Conservation (phyloP, 1,284 basidiomycete species). For the Pseudozyma hubeiensis region DNA sequence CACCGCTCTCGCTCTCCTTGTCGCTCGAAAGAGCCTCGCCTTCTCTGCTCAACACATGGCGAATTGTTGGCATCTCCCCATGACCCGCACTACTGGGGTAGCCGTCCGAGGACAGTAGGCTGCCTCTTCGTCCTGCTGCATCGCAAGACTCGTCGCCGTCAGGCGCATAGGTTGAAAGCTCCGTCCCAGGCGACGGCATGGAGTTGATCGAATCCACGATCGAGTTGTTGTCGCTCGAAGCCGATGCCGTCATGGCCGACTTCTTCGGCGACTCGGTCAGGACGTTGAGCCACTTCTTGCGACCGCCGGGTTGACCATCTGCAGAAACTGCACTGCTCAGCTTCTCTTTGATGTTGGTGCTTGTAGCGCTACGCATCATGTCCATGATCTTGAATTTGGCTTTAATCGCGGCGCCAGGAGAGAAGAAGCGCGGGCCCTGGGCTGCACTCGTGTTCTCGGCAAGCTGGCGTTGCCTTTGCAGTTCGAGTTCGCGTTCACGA, state of each 20-base stretch:
- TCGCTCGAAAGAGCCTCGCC: constrained; percentile 14
- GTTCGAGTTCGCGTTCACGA: constrained; percentile 34
- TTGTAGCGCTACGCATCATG: constrained; percentile 47
- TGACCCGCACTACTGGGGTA: constrained; percentile 15
- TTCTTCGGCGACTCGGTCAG: constrained; percentile 28
- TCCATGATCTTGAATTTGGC: constrained; percentile 56
- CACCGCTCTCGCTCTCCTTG: constrained; percentile 9
- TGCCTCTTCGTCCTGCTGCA: constrained; percentile 16
- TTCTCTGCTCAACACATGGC: constrained; percentile 10
- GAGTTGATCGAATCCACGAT: constrained; percentile 25
- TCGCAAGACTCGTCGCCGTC: constrained; percentile 11
- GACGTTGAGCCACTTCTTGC: constrained; percentile 41
- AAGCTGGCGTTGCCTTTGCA: constrained; percentile 31
- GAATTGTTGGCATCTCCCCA: constrained; percentile 9
- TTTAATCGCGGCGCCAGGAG: constrained; percentile 59
- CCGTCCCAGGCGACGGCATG: constrained; percentile 14
- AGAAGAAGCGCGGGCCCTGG: constrained; percentile 50
- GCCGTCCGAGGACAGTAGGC: constrained; percentile 19
- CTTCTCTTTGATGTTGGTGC: constrained; percentile 43
- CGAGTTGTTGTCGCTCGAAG: constrained; percentile 29
- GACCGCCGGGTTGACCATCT: constrained; percentile 15
- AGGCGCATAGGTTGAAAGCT: constrained; percentile 1
- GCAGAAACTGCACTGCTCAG: constrained; percentile 16
- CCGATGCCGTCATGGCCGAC: constrained; percentile 4
- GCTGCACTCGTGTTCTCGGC: constrained; percentile 54